Conservation (phyloP, 768 basidiomycete species). For the Dioszegia aurantiaca region DNA sequence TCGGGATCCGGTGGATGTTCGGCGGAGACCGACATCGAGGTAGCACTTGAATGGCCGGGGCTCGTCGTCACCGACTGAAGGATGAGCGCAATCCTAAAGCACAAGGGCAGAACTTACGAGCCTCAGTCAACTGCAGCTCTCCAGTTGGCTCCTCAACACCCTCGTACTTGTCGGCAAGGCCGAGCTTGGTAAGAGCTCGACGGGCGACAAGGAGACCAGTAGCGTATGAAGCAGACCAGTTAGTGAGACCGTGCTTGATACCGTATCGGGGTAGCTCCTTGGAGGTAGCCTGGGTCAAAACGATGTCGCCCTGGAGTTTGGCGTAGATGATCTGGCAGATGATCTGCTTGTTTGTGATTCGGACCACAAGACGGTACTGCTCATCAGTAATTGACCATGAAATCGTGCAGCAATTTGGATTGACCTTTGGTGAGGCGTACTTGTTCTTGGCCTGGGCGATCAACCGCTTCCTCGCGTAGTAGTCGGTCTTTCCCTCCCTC, state of each 20-base stretch:
- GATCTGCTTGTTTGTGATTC: constrained; percentile 96
- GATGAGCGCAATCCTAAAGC: neutral
- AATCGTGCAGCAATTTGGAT: neutral
- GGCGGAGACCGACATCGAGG: constrained; percentile 96
- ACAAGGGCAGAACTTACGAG: constrained; percentile 46
- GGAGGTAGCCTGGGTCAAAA: constrained; percentile 82
- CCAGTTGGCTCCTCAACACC: constrained; percentile 91
- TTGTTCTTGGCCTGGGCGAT: constrained; percentile 99
- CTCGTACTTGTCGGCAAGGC: constrained; percentile 96
- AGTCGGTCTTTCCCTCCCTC: constrained; percentile 98
- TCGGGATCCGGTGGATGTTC: constrained; percentile 95
- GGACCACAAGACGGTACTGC: constrained; percentile 72
- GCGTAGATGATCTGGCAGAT: constrained; percentile 89
- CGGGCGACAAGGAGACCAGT: constrained; percentile 93
- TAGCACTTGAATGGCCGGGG: constrained; percentile 98
- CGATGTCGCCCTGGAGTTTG: constrained; percentile 93
- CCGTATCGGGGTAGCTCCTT: constrained; percentile 92
- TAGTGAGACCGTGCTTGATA: constrained; percentile 96
- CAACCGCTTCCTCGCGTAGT: constrained; percentile 96
- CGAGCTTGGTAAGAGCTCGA: constrained; percentile 89
- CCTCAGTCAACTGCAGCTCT: constrained; percentile 74
- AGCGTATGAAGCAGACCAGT: constrained; percentile 98
- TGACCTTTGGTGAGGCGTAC: constrained; percentile 86
- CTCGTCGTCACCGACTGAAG: constrained; percentile 74
- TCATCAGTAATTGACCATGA: constrained; percentile 4